These are phyloP conservation scores for Salix brachista DNA, from an alignment of 345 rosid species.

Conservation along the genomic window DNA sequence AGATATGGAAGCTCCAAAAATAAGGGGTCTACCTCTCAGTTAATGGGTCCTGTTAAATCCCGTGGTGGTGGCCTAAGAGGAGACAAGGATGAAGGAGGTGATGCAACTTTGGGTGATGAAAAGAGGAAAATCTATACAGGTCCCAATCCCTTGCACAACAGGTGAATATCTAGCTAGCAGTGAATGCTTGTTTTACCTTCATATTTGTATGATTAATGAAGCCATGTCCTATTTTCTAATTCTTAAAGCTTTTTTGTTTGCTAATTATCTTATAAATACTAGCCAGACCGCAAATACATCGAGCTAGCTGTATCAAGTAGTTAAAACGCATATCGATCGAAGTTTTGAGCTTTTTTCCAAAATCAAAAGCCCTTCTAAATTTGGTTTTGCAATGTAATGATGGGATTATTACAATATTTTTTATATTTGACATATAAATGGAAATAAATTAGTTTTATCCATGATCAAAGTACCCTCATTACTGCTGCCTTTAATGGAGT, in stretches of 20 bases:
- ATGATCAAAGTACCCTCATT: background rate
- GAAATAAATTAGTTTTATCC: background rate
- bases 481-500: background rate
- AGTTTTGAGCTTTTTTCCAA: background rate
- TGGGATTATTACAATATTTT: no score
- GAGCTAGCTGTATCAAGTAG: background rate
- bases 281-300: background rate
- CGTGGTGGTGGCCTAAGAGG: slow-evolving; percentile 11
- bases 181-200: background rate
- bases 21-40: slow-evolving; percentile 15
- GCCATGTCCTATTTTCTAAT: background rate
- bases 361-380: background rate
- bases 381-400: background rate
- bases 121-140: slow-evolving; percentile 59
- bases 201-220: background rate
- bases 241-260: background rate
- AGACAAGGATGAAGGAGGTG: slow-evolving; percentile 13
- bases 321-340: background rate
- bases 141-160: slow-evolving; percentile 64
- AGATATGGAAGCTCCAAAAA: slow-evolving; percentile 25
- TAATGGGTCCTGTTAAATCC: slow-evolving; percentile 2
- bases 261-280: background rate
- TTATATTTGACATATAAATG: background rate
- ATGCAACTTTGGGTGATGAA: slow-evolving; percentile 33
- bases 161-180: slow-evolving; percentile 17